Percentiles rank a stretch among this genome's conserved stretches.
Evolutionary conservation across 345 rosid genomes (phyloP).

Genomic region (Trapa bicornis): DNA sequence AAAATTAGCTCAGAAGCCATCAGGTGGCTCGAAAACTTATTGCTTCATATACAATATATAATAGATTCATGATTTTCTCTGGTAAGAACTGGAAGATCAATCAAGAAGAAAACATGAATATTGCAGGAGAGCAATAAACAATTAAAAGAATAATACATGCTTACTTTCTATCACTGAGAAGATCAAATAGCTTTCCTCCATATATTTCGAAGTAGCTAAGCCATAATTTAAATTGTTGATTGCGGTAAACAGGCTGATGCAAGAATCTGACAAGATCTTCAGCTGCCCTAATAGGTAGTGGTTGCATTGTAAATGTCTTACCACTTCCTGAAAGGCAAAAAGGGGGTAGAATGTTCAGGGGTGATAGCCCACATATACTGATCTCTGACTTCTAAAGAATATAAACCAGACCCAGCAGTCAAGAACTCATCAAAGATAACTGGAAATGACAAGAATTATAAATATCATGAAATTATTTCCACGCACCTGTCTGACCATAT

Average conservation of each 20-base stretch:
- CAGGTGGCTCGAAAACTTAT: neutral
- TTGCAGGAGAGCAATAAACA: neutral
- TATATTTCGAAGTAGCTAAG: conserved; percentile 62
- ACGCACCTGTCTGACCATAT: conserved; percentile 95
- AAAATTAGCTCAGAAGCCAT: neutral
- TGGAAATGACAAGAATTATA: neutral
- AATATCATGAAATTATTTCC: neutral
- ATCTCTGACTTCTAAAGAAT: neutral
- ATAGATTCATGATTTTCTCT: no score
- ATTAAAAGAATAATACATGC: conserved; percentile 9
- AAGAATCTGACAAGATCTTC: conserved; percentile 42
- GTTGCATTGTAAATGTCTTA: conserved; percentile 63
- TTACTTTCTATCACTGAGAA: conserved; percentile 57
- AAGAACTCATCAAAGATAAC: neutral
- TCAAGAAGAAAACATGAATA: no score
- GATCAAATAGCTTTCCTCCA: conserved; percentile 61
- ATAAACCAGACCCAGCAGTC: neutral
- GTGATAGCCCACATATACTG: neutral
- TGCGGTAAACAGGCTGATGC: conserved; percentile 28
- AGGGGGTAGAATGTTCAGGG: neutral
- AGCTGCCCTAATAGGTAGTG: conserved; percentile 54
- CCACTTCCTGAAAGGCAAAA: conserved; percentile 54
- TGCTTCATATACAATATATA: no score
- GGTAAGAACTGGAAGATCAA: no score
- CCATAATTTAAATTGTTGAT: conserved; percentile 44